phyloP scores from a whole-genome alignment of 306 rosid genomes.

The Corylus americana region DNA sequence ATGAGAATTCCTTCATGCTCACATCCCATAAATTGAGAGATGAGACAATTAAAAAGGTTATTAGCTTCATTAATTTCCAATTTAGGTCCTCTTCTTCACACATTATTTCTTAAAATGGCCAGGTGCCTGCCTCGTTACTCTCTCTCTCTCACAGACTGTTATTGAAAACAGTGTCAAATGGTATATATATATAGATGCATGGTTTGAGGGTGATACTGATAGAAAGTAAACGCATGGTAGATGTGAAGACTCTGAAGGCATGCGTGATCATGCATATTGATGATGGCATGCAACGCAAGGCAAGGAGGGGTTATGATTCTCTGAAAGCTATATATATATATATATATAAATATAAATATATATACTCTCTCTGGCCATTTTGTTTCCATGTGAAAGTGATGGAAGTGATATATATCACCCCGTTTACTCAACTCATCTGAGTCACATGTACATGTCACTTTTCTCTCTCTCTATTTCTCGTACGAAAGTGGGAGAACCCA shows the following conservation, averaged over 20 bases:
- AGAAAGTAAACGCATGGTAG: too few relatives aligned
- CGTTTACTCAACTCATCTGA: not conserved
- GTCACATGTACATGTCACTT: not conserved
- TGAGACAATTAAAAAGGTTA: too few relatives aligned
- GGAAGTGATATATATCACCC: not conserved
- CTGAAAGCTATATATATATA: not conserved
- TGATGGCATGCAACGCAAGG: constrained; percentile 13
- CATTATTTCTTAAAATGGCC: not conserved
- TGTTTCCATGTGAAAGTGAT: constrained; percentile 2
- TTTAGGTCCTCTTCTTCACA: constrained; percentile 19
- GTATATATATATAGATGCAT: not conserved
- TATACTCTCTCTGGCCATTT: constrained; percentile 14
- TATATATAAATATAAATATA: too few relatives aligned
- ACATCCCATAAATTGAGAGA: too few relatives aligned
- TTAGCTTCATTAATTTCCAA: not conserved
- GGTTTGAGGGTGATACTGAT: too few relatives aligned
- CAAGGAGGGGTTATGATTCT: not conserved
- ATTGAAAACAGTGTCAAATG: constrained; percentile 5
- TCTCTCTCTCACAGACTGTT: not conserved
- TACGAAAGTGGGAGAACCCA: not conserved
- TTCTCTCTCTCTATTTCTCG: not conserved
- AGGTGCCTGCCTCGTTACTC: not conserved
- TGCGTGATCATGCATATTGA: constrained; percentile 1
- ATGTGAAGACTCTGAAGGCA: constrained; percentile 13
- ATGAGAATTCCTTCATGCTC: too few relatives aligned